These are phyloP conservation scores for Ogataea hybrid DNA, from an alignment of 1,139 yeast species.

Conservation along the genomic window DNA sequence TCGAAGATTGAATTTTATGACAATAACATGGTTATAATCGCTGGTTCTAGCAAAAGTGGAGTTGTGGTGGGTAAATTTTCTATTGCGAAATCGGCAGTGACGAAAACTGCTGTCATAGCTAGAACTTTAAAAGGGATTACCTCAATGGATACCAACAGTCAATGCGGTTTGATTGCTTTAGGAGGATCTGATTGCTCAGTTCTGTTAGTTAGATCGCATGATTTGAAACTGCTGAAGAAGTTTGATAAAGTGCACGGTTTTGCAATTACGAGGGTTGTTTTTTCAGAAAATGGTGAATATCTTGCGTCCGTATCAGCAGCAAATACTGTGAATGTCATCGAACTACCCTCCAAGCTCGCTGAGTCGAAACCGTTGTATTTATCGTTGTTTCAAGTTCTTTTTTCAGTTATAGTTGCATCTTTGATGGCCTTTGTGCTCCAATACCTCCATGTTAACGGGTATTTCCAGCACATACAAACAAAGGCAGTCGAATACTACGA, in stretches of 20 bases:
- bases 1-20: slow-evolving; percentile 61
- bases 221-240: slow-evolving; percentile 48
- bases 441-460: slow-evolving; percentile 38
- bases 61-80: slow-evolving; percentile 43
- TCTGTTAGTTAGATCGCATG: slow-evolving; percentile 49
- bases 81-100: slow-evolving; percentile 41
- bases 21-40: slow-evolving; percentile 51
- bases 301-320: slow-evolving; percentile 84
- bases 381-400: slow-evolving; percentile 44
- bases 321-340: slow-evolving; percentile 63
- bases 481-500: slow-evolving; percentile 42
- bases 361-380: slow-evolving; percentile 45
- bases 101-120: slow-evolving; percentile 44
- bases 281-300: slow-evolving; percentile 66
- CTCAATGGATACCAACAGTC: slow-evolving; percentile 52
- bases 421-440: slow-evolving; percentile 39
- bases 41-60: slow-evolving; percentile 53
- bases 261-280: slow-evolving; percentile 73
- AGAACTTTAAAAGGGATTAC: slow-evolving; percentile 64
- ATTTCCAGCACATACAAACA: slow-evolving; percentile 33
- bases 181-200: slow-evolving; percentile 79
- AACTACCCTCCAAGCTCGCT: slow-evolving; percentile 53
- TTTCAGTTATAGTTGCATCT: slow-evolving; percentile 46
- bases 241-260: slow-evolving; percentile 65
- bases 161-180: slow-evolving; percentile 55